Conservation (phyloP, 148 eudicot species). For the Persicaria tinctoria region DNA sequence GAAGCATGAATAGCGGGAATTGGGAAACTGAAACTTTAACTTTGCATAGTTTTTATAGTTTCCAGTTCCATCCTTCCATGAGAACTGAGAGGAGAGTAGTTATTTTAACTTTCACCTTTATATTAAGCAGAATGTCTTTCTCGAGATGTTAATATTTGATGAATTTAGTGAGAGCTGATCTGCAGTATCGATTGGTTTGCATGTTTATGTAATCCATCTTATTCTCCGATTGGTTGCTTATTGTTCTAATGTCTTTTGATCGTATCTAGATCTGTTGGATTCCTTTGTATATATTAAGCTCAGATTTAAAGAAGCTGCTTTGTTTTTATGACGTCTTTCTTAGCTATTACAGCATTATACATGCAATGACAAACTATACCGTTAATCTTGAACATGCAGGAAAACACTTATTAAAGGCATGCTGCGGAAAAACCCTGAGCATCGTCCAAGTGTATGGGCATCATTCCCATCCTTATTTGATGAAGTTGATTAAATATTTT, state of each 20-base stretch:
- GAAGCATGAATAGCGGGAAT: background rate
- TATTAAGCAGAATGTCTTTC: background rate
- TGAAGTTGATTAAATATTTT: background rate
- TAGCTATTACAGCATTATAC: constrained; percentile 36
- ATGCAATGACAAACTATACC: constrained; percentile 13
- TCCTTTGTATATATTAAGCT: background rate
- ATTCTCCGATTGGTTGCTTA: background rate
- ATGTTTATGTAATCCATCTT: background rate
- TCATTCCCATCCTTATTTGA: background rate
- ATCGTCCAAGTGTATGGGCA: constrained; percentile 69
- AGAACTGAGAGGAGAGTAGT: background rate
- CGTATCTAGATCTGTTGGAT: background rate
- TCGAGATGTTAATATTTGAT: background rate
- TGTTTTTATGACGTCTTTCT: background rate
- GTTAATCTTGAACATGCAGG: constrained; percentile 23
- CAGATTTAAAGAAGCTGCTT: too few relatives aligned
- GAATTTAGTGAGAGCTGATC: background rate
- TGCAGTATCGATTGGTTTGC: background rate
- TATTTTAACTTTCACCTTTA: background rate
- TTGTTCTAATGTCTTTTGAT: background rate
- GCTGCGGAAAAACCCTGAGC: constrained; percentile 92
- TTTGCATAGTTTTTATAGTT: background rate
- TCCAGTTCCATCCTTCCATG: background rate
- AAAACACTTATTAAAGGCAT: constrained; percentile 77
- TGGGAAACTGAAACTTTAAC: background rate